Evolutionary conservation across 106 monocot species (phyloP).

Genomic region (Cymbidium sinense): DNA sequence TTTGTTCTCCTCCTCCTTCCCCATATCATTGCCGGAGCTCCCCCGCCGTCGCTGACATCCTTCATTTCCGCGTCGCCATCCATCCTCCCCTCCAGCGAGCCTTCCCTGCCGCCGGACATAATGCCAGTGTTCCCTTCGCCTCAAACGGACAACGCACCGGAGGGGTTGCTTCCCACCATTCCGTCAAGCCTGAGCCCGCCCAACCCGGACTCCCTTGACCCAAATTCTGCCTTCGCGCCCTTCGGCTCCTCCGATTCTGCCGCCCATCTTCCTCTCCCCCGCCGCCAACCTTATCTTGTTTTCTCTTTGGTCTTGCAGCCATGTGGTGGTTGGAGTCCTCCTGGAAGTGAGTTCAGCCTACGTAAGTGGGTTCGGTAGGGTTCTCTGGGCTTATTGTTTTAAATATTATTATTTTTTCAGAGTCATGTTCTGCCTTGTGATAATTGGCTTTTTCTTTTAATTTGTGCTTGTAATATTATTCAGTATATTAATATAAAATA

Average conservation of each 20-base stretch:
- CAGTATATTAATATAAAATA: not conserved
- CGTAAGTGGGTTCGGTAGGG: not conserved
- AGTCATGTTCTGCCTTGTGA: too few species aligned
- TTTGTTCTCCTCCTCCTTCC: not conserved
- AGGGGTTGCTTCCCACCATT: conserved; percentile 28
- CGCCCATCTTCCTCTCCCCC: not conserved
- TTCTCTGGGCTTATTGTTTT: not conserved
- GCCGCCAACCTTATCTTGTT: not conserved
- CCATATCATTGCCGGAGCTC: not conserved
- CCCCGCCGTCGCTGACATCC: conserved; percentile 3
- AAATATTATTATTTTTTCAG: not conserved
- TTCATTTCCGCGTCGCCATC: conserved; percentile 33
- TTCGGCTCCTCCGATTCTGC: conserved; percentile 13
- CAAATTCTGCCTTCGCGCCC: conserved; percentile 26
- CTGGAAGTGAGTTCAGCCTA: not conserved
- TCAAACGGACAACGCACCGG: conserved; percentile 3
- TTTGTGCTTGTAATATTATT: not conserved
- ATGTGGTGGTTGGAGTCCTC: conserved; percentile 5
- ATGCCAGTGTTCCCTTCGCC: conserved; percentile 42
- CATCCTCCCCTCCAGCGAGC: conserved; percentile 16
- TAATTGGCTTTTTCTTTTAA: not conserved
- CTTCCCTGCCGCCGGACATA: conserved; percentile 30
- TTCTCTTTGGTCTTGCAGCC: not conserved
- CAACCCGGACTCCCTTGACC: conserved; percentile 35
- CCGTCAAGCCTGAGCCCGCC: conserved; percentile 50